Percentiles rank a stretch among this genome's conserved stretches.
Conservation (phyloP, 371 early-diverging fungal species). For the Haplosporangium sp. region DNA sequence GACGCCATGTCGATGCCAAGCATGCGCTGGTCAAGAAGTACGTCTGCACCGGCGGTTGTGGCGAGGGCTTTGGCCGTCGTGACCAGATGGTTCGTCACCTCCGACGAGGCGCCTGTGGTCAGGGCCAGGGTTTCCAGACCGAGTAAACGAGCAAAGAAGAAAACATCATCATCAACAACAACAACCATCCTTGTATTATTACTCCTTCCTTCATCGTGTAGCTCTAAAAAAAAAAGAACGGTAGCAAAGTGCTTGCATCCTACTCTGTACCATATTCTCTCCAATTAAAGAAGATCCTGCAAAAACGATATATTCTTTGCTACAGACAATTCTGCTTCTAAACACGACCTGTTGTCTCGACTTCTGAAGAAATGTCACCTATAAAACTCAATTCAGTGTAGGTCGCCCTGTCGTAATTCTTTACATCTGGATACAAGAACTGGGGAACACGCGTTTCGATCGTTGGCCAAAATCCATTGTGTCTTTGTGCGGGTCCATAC, state of each 20-base stretch:
- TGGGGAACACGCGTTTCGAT: background rate
- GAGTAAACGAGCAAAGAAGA: slow-evolving; percentile 23
- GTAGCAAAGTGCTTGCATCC: slow-evolving; percentile 32
- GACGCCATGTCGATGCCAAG: slow-evolving; percentile 49
- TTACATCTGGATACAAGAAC: background rate
- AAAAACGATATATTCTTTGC: too few relatives aligned
- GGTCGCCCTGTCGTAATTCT: background rate
- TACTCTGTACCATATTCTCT: slow-evolving; percentile 6
- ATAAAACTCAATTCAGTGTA: background rate
- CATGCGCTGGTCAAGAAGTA: slow-evolving; percentile 53
- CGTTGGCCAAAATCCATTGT: background rate
- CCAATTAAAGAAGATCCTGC: too few relatives aligned
- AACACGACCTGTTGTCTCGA: background rate
- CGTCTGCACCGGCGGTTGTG: slow-evolving; percentile 48
- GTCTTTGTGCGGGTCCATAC: background rate
- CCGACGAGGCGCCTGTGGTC: slow-evolving; percentile 44
- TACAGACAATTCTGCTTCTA: too few relatives aligned
- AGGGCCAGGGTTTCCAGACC: slow-evolving; percentile 47
- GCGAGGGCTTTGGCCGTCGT: slow-evolving; percentile 50
- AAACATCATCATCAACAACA: background rate
- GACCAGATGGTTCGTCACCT: slow-evolving; percentile 51
- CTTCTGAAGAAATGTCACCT: background rate
- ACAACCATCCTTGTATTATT: background rate
- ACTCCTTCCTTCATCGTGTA: background rate
- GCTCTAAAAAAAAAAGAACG: background rate